These are phyloP conservation scores for Mesotaenium endlicherianum DNA, from an alignment of 139 green algal genomes.

Conservation along the genomic window DNA sequence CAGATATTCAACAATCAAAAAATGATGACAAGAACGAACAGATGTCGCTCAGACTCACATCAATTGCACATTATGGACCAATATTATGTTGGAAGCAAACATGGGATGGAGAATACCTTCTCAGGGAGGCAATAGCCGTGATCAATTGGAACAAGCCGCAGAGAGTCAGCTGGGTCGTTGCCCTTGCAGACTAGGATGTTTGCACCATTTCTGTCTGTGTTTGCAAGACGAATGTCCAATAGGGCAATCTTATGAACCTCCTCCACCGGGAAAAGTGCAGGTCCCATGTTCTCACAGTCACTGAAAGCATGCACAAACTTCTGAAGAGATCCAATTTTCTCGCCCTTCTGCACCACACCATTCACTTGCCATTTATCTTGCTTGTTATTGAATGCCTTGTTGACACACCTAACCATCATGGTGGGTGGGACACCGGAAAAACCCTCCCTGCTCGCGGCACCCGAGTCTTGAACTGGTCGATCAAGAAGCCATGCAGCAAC, in stretches of 20 bases:
- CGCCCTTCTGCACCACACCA: background rate
- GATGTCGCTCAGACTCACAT: background rate
- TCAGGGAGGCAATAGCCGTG: constrained; percentile 95
- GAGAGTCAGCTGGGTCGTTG: background rate
- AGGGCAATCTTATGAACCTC: constrained; percentile 94
- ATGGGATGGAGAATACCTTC: constrained; percentile 65
- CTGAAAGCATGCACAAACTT: constrained; percentile 80
- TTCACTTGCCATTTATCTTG: background rate
- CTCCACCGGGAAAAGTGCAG: constrained; percentile 65
- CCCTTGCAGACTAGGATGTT: constrained; percentile 18
- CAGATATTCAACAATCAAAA: background rate
- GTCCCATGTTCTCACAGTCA: constrained; percentile 87
- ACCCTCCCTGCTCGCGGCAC: constrained; percentile 51
- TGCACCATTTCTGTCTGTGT: constrained; percentile 63
- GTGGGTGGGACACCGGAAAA: constrained; percentile 87
- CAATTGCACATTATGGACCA: background rate
- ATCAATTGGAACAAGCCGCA: constrained; percentile 87
- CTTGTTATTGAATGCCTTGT: constrained; percentile 55
- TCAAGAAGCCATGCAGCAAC: constrained; percentile 13
- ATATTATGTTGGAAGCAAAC: background rate
- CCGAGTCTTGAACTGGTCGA: constrained; percentile 44
- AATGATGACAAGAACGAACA: background rate
- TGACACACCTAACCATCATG: constrained; percentile 70
- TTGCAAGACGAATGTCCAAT: constrained; percentile 88
- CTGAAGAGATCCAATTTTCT: constrained; percentile 87